Conservation (phyloP, 208 protist genomes). For the Leishmania mexicana region DNA sequence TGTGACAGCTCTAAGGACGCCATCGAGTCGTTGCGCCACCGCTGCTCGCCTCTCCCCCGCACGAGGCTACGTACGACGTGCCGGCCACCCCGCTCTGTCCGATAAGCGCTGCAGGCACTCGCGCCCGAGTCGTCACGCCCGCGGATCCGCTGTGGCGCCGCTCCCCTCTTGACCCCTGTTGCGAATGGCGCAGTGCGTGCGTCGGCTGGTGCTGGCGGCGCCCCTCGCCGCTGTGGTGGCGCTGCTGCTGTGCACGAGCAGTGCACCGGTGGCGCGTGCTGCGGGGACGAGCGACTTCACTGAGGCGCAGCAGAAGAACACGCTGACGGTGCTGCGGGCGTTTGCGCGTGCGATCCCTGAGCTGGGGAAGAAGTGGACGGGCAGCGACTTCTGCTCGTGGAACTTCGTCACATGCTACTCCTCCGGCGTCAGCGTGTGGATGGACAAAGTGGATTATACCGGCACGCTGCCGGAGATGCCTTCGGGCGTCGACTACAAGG, state of each 20-base stretch:
- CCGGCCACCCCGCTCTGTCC: neutral
- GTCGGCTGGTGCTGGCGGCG: neutral
- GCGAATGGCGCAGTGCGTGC: neutral
- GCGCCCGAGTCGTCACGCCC: neutral
- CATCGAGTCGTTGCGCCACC: neutral
- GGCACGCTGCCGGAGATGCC: slow-evolving; percentile 18
- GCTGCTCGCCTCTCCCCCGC: neutral
- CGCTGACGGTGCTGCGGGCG: slow-evolving; percentile 9
- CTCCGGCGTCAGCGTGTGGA: neutral
- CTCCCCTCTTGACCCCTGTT: neutral
- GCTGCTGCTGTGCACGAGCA: neutral
- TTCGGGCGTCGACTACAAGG: slow-evolving; percentile 5
- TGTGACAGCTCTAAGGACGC: neutral
- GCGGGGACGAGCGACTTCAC: neutral
- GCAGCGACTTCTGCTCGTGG: slow-evolving; percentile 15
- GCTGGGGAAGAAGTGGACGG: neutral
- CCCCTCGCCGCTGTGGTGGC: neutral
- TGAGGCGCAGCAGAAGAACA: slow-evolving; percentile 3
- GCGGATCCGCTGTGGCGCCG: neutral
- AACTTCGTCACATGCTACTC: neutral
- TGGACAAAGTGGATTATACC: neutral
- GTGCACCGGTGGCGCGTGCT: neutral
- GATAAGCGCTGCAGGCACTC: neutral
- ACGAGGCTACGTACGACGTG: neutral
- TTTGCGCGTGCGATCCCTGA: slow-evolving; percentile 9